Base-by-base conservation (phyloP, 2,329 filamentous ascomycete species). In the Sporothrix variecibatus region DNA sequence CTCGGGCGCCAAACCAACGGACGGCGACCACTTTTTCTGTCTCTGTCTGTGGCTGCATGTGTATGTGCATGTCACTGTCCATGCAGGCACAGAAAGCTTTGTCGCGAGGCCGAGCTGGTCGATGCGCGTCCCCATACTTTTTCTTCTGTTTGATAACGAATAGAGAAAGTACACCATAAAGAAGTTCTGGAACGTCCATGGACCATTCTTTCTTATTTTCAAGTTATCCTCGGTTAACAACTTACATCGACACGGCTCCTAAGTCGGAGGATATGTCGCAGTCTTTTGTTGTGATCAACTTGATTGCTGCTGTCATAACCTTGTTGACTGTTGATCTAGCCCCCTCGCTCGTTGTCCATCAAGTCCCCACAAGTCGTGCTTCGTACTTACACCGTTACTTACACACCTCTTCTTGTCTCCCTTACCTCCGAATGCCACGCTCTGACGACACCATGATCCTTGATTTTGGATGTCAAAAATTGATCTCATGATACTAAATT, bases 21-120 rank as follows among this genome's bases (percentile, higher is more conserved):
- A 67, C 38, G 38, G 62, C n/a, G 23, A 20, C 62, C 62, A 20
- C n/a, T 43, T 65, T 43, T 38, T 46, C 20, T 65, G 60, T 64
- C 9, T 26, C n/a, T 23, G 1, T n/a, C 12, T 64, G 43, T 3
- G 43, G 40, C 20, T 28, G 9, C 23, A 53, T 17, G 20, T 3
- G 8, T 9, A 53, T 23, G n/a, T 53, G 20, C 12, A 20, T 56
- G 23, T 4, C 51, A 15, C 15, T 56, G 9, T 23, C 9, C 3
- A 3, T n/a, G 23, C 8, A 26, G 23, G 26, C 7, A 7, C 3
- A 31, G 26, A 34, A 28, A 9, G 56, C 62, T 26, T 67, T 46
- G 38, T 46, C 62, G 62, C 62, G 62, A 67, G 62, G 62, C 62
- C 62, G 62, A 67, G 62, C 62, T 28, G 12, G 26, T 17, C 56